Percentiles rank a stretch among this genome's conserved stretches.
phyloP scores from a whole-genome alignment of 345 rosid genomes.

The Gossypium thurberi region DNA sequence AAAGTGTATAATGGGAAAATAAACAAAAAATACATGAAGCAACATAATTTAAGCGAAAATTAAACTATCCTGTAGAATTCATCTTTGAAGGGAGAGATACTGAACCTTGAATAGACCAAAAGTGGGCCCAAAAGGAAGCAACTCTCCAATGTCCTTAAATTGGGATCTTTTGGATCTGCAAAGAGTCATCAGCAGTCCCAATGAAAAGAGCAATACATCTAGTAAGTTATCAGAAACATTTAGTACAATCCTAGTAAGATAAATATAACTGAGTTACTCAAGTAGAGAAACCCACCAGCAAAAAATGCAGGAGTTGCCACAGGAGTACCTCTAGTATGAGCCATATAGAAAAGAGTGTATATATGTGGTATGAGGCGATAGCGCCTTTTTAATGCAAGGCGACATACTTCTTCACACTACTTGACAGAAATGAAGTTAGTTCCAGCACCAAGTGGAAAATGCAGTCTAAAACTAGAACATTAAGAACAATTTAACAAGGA shows the following conservation, averaged over 20 bases:
- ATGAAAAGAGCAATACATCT: neutral
- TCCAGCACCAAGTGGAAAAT: neutral
- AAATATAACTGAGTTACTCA: neutral
- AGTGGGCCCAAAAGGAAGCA: constrained; percentile 82
- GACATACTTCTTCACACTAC: constrained; percentile 91
- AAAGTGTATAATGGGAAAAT: neutral
- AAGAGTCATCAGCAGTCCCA: neutral
- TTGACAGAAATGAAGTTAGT: constrained; percentile 16
- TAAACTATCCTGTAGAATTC: constrained; percentile 6
- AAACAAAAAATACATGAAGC: neutral
- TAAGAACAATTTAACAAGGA: neutral
- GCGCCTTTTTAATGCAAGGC: constrained; percentile 82
- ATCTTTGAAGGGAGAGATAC: constrained; percentile 17
- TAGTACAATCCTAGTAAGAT: neutral
- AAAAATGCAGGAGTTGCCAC: constrained; percentile 81
- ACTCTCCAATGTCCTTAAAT: constrained; percentile 59
- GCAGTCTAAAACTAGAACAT: neutral
- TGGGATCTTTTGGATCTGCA: constrained; percentile 73
- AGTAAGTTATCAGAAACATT: neutral
- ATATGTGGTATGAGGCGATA: constrained; percentile 77
- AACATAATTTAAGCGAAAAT: neutral
- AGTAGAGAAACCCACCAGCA: constrained; percentile 48
- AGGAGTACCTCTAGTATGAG: constrained; percentile 71
- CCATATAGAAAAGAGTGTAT: constrained; percentile 74
- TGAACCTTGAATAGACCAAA: constrained; percentile 65